Base-by-base conservation (phyloP, 2,329 filamentous ascomycete species). In the Ophiognomonia clavigignenti-juglandacearum region DNA sequence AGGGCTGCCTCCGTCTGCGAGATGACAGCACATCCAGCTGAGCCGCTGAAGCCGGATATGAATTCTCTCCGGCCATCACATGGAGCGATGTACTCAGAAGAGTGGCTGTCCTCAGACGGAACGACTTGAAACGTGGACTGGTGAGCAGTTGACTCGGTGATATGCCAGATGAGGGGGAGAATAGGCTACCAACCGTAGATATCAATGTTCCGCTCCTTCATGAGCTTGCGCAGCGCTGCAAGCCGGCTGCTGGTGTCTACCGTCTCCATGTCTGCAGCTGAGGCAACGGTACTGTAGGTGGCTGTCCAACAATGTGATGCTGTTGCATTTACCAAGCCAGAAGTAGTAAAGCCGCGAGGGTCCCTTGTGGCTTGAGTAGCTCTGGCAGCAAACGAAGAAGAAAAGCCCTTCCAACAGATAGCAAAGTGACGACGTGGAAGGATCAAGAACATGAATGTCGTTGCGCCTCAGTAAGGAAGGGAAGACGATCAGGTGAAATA, bases 71-170 rank as follows among this genome's bases (percentile, higher is more conserved):
- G 83, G 52, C 80, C 91, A 72, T 98, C 93, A 64, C 89, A 96
- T n/a, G 85, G 83, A 42, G 93, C 93, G 65, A 96, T 96, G 68
- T 98, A 98, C 71, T 98, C 93, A 56, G 92, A 97, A 57, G 92
- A 88, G 65, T 98, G 93, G 63, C 88, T 92, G 65, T 98, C 93
- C 78, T 97, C 93, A 27, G 92, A 96, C 1, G 93, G 93, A 6
- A 97, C 80, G 62, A 98, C 92, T 97, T 40, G 39, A 44, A 19
- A 38, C 4, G 46, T 18, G 37, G 39, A 56, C 56, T 53, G 57
- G 60, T 73, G 57, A 76, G 69, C 59, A 54, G 55, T 53, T 55
- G 32, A 36, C 7, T 5, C 8, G 6, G 20, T n/a, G 16, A 3
- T 11, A 22, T 24, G 44, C 31, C 16, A 5, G 53, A 56, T 54